These are phyloP conservation scores for Allium cepa DNA, from an alignment of 106 monocot species.

Conservation along the genomic window DNA sequence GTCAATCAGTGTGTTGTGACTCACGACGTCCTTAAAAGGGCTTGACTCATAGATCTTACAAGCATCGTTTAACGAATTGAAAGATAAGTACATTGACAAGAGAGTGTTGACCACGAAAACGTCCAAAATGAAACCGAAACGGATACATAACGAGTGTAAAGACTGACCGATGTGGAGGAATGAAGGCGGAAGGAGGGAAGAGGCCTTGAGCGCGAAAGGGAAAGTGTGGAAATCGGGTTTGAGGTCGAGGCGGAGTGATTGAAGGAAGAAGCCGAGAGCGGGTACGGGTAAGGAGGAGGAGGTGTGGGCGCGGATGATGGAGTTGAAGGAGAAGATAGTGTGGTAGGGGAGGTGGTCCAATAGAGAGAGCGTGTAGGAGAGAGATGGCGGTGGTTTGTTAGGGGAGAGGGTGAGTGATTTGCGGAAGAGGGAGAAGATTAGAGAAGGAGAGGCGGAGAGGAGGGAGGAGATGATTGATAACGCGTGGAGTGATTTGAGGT, in stretches of 20 bases:
- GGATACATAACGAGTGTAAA: slow-evolving; percentile 28
- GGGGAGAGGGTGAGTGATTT: background rate
- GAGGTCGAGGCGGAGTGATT: slow-evolving; percentile 25
- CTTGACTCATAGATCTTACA: slow-evolving; percentile 13
- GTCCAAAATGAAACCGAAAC: slow-evolving; percentile 16
- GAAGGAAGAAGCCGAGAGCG: slow-evolving; percentile 12
- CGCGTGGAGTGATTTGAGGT: slow-evolving; percentile 1
- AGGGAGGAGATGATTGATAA: background rate
- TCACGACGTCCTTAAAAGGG: slow-evolving; percentile 23
- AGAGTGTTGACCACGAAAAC: slow-evolving; percentile 34
- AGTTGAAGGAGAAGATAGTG: slow-evolving; percentile 39
- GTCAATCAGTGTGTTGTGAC: slow-evolving; percentile 37
- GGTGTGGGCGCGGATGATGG: slow-evolving; percentile 25
- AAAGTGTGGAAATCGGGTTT: slow-evolving; percentile 44
- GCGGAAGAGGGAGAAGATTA: background rate
- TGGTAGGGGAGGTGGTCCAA: slow-evolving; percentile 23
- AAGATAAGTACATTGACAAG: slow-evolving; percentile 27
- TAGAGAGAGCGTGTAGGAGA: slow-evolving; percentile 9
- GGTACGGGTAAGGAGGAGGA: slow-evolving; percentile 20
- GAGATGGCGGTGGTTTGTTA: slow-evolving; percentile 6
- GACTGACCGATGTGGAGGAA: slow-evolving; percentile 5
- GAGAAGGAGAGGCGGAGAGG: background rate
- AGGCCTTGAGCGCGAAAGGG: slow-evolving; percentile 39
- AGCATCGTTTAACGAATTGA: slow-evolving; percentile 14
- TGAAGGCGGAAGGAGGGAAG: slow-evolving; percentile 9